Evolutionary conservation across 2,329 filamentous ascomycete species (phyloP), one percentile per base, ranked within the genome.

Genomic region (Alternaria ventricosa): DNA sequence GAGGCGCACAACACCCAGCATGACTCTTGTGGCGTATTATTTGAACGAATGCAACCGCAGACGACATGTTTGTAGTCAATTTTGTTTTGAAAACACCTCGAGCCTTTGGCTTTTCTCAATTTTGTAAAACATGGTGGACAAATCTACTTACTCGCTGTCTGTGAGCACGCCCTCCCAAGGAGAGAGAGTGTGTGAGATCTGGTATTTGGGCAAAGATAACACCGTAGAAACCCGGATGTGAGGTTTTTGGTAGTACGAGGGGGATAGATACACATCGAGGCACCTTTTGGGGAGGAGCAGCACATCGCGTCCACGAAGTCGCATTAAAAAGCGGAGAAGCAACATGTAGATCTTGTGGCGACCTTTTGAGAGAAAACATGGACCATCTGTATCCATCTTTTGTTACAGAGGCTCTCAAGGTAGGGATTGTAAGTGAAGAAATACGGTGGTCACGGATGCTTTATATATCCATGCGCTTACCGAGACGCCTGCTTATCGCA

Each of bases 1-100:
- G 2, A 44, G 41, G 41, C 10, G 41, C 41, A 44, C 9, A 20
- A 20, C 1, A 20, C 5, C n/a, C n/a, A 2, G 20, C 41, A 43
- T 43, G 4, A 6, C 7, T 9, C 6, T 11, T 15, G 7, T 2
- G 1, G 36, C 13, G 15, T 41, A 15, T 4, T 15, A 0, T 43
- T 43, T 18, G n/a, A 43, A 43, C 11, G n/a, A 11, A 0, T 20
- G 4, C 18, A 44, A 20, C 9, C 5, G 41, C 18, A 44, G 41
- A 44, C 4, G 6, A 33, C 30, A 33, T 33, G 6, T 33, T 4
- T 1, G 3, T 33, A 3, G 2, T 1, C 7, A 1, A 0, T 0
- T 1, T 15, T 4, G 13, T 33, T 33, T 8, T 33, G 13, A 4
- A 33, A 8, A 6, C 4, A 36, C 7, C 4, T 36, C 15, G 33